These are phyloP conservation scores for Sambucus nigra DNA, from an alignment of 129 eudicot species.

Conservation along the genomic window DNA sequence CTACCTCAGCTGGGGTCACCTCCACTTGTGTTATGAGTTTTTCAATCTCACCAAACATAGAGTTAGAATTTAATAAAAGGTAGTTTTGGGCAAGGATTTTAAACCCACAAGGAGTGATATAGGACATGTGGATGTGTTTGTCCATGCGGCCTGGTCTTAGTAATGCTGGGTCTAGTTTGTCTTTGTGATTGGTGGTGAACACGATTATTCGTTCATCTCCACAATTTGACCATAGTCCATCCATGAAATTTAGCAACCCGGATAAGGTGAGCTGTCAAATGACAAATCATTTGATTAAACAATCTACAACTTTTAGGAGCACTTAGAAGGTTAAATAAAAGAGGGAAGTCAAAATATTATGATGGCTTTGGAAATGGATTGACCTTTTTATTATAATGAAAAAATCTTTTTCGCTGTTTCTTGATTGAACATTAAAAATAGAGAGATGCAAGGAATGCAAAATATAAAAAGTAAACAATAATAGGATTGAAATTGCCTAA, in stretches of 20 bases:
- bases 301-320: no score
- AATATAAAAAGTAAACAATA: no score
- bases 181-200: constrained; percentile 50
- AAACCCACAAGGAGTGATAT: constrained; percentile 38
- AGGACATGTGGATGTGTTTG: constrained; percentile 52
- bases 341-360: no score
- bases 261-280: constrained; percentile 35
- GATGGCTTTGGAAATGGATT: no score
- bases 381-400: no score
- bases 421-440: no score
- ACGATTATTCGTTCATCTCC: constrained; percentile 50
- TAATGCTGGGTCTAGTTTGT: constrained; percentile 50
- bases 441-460: no score
- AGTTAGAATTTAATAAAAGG: constrained; percentile 28
- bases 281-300: neutral
- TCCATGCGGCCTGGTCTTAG: constrained; percentile 56
- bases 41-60: constrained; percentile 26
- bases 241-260: constrained; percentile 37
- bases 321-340: no score
- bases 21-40: constrained; percentile 13
- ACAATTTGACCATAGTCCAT: constrained; percentile 56
- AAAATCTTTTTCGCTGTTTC: no score
- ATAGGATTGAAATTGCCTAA: no score
- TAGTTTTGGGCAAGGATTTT: constrained; percentile 37
- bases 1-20: constrained; percentile 44